These are phyloP conservation scores for Trichocomaceae sp. DNA, from an alignment of 2,329 filamentous ascomycete species.

Conservation along the genomic window DNA sequence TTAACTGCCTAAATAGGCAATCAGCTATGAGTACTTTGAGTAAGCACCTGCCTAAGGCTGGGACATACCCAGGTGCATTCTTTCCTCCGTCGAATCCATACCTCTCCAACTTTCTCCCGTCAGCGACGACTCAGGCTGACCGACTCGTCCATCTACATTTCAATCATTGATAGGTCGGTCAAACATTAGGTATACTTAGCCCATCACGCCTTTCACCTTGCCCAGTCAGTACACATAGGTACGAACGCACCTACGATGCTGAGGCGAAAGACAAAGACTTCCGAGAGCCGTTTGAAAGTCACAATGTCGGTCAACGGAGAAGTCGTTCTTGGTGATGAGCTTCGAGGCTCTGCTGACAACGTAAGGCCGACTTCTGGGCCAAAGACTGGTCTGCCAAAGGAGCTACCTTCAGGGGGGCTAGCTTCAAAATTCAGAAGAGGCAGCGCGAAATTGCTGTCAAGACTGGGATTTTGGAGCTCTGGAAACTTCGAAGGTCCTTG, in stretches of 20 bases:
- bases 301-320: constrained; percentile 18
- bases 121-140: not conserved
- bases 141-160: not conserved
- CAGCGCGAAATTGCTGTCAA: constrained; percentile 32
- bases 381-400: constrained; percentile 4
- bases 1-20: not conserved
- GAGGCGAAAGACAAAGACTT: constrained; percentile 17
- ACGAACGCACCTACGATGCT: not conserved
- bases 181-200: not conserved
- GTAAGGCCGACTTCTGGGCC: constrained; percentile 19
- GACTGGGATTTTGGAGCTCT: constrained; percentile 25
- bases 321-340: constrained; percentile 14
- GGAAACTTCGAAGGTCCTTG: not conserved
- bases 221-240: not conserved
- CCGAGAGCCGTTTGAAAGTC: constrained; percentile 22
- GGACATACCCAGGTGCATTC: not conserved
- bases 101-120: not conserved
- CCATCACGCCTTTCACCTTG: not conserved
- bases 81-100: not conserved
- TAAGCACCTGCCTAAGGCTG: not conserved
- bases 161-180: not conserved
- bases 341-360: constrained; percentile 14
- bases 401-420: not conserved
- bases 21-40: constrained; percentile 7
- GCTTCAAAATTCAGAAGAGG: constrained; percentile 26